A percentile compares a stretch with the other conserved stretches of the same genome.
phyloP scores from a whole-genome alignment of 139 green algal genomes.

The Chlorella sp. region DNA sequence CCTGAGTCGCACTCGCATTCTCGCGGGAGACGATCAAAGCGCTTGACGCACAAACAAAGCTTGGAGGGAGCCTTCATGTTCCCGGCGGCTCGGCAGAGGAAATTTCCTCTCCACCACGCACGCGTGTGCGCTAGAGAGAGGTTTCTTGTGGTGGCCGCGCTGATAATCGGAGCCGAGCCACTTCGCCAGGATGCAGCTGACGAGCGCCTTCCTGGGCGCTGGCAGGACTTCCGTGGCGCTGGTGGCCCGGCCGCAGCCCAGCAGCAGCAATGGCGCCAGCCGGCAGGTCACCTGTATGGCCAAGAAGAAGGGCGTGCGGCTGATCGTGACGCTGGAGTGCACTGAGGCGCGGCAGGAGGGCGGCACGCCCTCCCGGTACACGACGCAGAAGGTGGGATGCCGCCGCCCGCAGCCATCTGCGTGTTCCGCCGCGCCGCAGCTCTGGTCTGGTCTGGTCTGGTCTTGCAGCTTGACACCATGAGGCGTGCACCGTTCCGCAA shows the following conservation, averaged over 20 bases:
- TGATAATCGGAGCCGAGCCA: too few relatives aligned
- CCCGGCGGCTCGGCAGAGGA: too few relatives aligned
- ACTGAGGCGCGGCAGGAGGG: conserved; percentile 80
- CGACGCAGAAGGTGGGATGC: conserved; percentile 85
- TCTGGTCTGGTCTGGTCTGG: neutral
- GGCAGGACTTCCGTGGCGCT: conserved; percentile 12
- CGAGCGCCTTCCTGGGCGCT: conserved; percentile 63
- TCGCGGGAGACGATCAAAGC: too few relatives aligned
- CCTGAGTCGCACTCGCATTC: too few relatives aligned
- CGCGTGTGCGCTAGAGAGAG: too few relatives aligned
- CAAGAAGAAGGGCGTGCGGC: conserved; percentile 89
- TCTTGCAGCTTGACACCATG: neutral
- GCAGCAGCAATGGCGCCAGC: conserved; percentile 38
- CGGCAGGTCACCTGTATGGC: conserved; percentile 82
- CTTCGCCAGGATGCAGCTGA: conserved; percentile 50
- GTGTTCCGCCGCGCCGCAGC: neutral
- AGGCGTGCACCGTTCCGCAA: neutral
- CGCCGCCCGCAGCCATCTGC: neutral
- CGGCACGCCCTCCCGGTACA: conserved; percentile 63
- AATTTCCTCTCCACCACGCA: too few relatives aligned
- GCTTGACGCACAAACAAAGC: too few relatives aligned
- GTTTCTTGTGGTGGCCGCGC: too few relatives aligned
- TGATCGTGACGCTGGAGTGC: conserved; percentile 95
- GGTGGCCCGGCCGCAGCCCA: conserved; percentile 2
- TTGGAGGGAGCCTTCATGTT: too few relatives aligned